These are phyloP conservation scores for Carpinus viminea DNA, from an alignment of 306 rosid species.

Conservation along the genomic window DNA sequence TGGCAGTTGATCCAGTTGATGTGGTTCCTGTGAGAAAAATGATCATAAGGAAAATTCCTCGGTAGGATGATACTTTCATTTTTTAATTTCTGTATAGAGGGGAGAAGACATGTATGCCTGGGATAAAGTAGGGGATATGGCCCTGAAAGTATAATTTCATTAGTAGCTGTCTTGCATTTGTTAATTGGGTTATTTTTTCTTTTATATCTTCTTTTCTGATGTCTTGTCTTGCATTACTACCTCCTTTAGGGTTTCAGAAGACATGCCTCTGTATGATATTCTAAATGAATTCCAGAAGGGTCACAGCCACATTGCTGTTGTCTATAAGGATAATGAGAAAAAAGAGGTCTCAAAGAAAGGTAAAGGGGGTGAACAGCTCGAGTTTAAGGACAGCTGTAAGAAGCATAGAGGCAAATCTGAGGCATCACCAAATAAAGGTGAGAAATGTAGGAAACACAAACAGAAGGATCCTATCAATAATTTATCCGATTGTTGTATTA, in stretches of 20 bases:
- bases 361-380: conserved; percentile 45
- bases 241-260: conserved; percentile 81
- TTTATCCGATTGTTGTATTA: neutral
- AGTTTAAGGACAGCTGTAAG: conserved; percentile 50
- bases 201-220: conserved; percentile 12
- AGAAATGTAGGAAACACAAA: conserved; percentile 22
- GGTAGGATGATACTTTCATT: conserved; percentile 45
- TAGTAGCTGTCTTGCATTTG: neutral
- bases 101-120: conserved; percentile 14
- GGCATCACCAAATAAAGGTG: conserved; percentile 54
- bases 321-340: conserved; percentile 67
- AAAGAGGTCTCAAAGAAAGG: conserved; percentile 40
- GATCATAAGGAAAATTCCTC: conserved; percentile 88
- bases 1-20: conserved; percentile 73
- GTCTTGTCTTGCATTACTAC: conserved; percentile 20
- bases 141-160: neutral
- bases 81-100: conserved; percentile 16
- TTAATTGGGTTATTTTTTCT: conserved; percentile 16
- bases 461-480: neutral
- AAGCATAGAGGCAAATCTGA: conserved; percentile 37
- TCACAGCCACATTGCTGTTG: conserved; percentile 99
- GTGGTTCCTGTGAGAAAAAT: conserved; percentile 71
- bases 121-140: conserved; percentile 1
- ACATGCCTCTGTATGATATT: conserved; percentile 95
- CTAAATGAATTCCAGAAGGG: conserved; percentile 97